These are phyloP conservation scores for Kernera saxatilis DNA, from an alignment of 345 rosid genomes.

Conservation along the genomic window DNA sequence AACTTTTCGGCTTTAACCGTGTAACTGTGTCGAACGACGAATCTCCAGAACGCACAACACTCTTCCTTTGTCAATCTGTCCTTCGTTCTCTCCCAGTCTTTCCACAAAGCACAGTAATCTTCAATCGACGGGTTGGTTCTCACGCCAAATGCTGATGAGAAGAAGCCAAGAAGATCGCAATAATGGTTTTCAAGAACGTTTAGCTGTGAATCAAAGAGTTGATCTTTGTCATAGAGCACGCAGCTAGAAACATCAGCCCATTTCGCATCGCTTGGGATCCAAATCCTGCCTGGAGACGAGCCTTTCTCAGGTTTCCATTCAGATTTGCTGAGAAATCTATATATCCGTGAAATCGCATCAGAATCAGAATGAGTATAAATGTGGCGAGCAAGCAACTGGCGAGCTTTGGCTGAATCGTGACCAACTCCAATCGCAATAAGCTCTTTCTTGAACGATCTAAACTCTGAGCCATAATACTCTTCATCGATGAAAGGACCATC, in stretches of 20 bases:
- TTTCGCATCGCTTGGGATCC: conserved; percentile 46
- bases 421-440: conserved; percentile 45
- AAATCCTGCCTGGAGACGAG: conserved; percentile 26
- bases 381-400: conserved; percentile 35
- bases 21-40: conserved; percentile 21
- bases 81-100: conserved; percentile 48
- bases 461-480: conserved; percentile 41
- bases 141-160: conserved; percentile 39
- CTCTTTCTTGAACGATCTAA: conserved; percentile 35
- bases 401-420: conserved; percentile 26
- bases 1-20: neutral
- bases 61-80: conserved; percentile 32
- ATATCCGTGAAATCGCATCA: conserved; percentile 42
- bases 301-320: conserved; percentile 36
- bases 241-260: conserved; percentile 53
- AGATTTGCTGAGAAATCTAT: conserved; percentile 30
- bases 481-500: conserved; percentile 84
- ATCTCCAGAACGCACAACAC: conserved; percentile 70
- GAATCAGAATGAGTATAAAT: conserved; percentile 39
- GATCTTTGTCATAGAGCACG: conserved; percentile 44
- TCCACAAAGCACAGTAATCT: conserved; percentile 63
- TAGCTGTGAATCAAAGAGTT: conserved; percentile 42
- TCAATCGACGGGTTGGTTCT: conserved; percentile 39
- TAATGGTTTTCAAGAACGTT: conserved; percentile 51
- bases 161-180: conserved; percentile 27